A percentile compares a stretch with the other conserved stretches of the same genome.
Conservation (phyloP, 139 green algal genomes). For the Pycnococcus provasolii region DNA sequence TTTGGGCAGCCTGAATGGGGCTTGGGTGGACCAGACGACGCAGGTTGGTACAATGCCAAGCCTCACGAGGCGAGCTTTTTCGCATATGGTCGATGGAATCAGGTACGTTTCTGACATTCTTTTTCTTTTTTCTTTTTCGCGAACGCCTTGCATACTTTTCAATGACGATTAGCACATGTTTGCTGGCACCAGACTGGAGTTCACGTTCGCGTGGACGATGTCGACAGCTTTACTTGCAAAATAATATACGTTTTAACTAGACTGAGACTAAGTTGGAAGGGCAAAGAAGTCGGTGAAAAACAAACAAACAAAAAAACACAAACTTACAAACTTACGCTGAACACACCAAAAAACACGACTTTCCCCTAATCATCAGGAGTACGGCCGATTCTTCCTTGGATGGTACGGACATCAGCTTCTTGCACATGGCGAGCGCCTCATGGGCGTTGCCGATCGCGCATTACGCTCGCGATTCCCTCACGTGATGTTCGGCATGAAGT, state of each 20-base stretch:
- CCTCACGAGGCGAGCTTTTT: conserved; percentile 87
- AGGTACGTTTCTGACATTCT: conserved; percentile 34
- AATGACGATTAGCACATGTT: conserved; percentile 9
- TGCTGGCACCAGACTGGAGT: neutral
- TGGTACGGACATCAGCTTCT: conserved; percentile 81
- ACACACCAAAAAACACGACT: neutral
- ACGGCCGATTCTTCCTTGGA: conserved; percentile 81
- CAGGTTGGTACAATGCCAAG: conserved; percentile 76
- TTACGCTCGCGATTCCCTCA: too few relatives aligned
- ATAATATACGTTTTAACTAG: conserved; percentile 4
- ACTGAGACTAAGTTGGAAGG: neutral
- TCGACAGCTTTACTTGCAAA: neutral
- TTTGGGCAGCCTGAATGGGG: conserved; percentile 78
- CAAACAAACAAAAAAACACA: neutral
- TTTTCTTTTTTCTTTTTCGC: conserved; percentile 2
- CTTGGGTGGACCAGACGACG: conserved; percentile 71
- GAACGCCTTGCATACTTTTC: neutral
- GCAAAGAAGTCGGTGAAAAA: too few relatives aligned
- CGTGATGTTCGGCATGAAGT: too few relatives aligned
- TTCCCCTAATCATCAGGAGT: conserved; percentile 38
- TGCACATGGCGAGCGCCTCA: conserved; percentile 57
- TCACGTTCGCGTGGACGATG: neutral
- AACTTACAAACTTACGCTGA: neutral
- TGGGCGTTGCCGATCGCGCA: too few relatives aligned
- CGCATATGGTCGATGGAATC: conserved; percentile 54